Evolutionary conservation across 140 eudicot species (phyloP).

Genomic region (Cichorium intybus): DNA sequence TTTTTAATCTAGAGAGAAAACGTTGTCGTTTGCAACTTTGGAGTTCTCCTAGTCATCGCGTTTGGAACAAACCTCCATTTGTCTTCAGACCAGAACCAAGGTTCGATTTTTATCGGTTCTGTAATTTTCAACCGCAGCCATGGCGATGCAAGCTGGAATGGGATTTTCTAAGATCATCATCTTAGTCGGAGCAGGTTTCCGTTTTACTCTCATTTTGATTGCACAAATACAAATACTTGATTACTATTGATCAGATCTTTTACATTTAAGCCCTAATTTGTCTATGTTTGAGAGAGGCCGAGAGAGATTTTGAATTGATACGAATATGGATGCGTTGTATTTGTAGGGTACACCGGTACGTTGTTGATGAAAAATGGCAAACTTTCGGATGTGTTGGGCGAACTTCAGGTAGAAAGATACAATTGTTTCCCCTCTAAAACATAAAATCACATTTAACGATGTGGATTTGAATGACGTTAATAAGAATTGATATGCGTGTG

Average conservation of each 20-base stretch:
- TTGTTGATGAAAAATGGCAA: conserved; percentile 66
- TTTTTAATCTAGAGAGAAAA: background rate
- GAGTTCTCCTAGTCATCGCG: background rate
- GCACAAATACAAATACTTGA: background rate
- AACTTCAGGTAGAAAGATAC: conserved; percentile 61
- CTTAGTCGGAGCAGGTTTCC: conserved; percentile 74
- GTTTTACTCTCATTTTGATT: background rate
- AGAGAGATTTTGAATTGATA: background rate
- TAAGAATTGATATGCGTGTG: background rate
- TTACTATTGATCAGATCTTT: conserved; percentile 1
- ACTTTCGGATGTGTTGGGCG: conserved; percentile 71
- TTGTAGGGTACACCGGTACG: conserved; percentile 77
- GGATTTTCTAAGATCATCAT: conserved; percentile 71
- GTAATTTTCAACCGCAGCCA: conserved; percentile 27
- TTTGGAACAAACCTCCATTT: conserved; percentile 8
- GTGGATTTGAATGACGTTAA: background rate
- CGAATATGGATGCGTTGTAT: background rate
- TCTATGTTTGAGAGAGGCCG: background rate
- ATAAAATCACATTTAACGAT: background rate
- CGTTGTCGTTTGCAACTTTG: conserved; percentile 6
- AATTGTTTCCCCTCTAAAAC: background rate
- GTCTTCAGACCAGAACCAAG: conserved; percentile 6
- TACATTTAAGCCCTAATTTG: background rate
- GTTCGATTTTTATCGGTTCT: conserved; percentile 13
- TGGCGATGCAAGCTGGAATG: conserved; percentile 90